Base-by-base conservation (phyloP, 345 rosid genomes). In the Linum tenue region DNA sequence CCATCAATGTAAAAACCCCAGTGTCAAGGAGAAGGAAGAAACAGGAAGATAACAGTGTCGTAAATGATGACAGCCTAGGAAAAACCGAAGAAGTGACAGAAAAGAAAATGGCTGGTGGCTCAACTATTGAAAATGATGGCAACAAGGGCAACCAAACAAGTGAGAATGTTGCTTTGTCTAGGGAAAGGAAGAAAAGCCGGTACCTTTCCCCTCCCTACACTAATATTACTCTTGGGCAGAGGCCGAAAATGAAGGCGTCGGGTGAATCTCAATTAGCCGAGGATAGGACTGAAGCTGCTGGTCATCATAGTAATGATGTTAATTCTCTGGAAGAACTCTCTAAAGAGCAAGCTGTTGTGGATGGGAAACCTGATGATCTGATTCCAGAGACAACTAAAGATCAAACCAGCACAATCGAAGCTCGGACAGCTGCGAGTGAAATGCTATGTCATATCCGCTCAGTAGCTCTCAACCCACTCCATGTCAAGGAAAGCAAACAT, bases 151-250 rank as follows among this genome's bases (percentile, higher is more conserved):
- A 71, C 64, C 73, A 67, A 39, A 81, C 41, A 67, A 65, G 61
- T 16, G 69, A 62, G 70, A 80, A 75, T 40, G 75, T 60, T 31
- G 44, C 68, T 17, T 59, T 73, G 17, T 66, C 74, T 53, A 83
- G 99, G 72, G 92, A 88, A 71, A 81, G 96, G 78, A 94, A 87
- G 83, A 88, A 77, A 83, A 94, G 99, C 85, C 85, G 77, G 74
- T 94, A 94, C 73, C 62, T 88, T 17, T 86, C 88, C 8, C 87
- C 95, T 76, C 97, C 96, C 41, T 94, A 75, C 76, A 83, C 85
- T 50, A 79, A 70, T 72, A 64, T 83, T 61, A 55, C 53, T 36
- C 59, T 8, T 62, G 76, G 72, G 59, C 79, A 37, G 37, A 76
- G 72, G 36, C 84, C 73, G 74, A 59, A 43, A 43, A 82, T 64